Base-by-base conservation (phyloP, 2,329 filamentous ascomycete species). In the Didymella segeticola region DNA sequence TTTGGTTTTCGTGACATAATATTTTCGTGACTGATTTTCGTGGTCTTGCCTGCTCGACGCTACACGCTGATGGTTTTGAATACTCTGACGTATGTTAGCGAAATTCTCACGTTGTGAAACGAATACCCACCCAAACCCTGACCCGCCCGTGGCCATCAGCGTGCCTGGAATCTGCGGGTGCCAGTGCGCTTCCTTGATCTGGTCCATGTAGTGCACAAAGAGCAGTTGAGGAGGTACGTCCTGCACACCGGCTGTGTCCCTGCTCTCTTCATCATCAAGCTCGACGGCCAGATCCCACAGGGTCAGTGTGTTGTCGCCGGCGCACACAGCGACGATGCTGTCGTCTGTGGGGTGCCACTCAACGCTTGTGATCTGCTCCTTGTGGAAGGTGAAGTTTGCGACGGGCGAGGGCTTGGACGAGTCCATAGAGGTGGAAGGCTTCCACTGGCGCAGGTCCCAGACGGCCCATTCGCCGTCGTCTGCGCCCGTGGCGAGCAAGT, bases 341-440 rank as follows among this genome's bases (percentile, higher is more conserved):
- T 99, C 93, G 70, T 99, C 95, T 1, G 91, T 93, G 2, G 95
- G 93, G 76, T 98, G 93, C 93, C 95, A 99, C 79, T 98, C 93
- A 31, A 99, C 85, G 64, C 89, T 91, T 6, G 95, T 99, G 67
- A 99, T 91, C 66, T 96, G 95, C 76, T 97, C 91, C 76, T 91
- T 93, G 82, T 99, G 93, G 81, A 96, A 98, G 69, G 87, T 83
- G 78, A 98, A 99, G 66, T 89, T 89, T 3, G 95, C 95, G n/a
- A 98, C 90, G 1, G 95, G 90, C 41, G 87, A 87, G 5, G 89
- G 88, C 38, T 73, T 78, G 82, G 84, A 63, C 41, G 72, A 66
- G 47, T 75, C 67, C 43, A 82, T 77, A 6, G 78, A 78, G 26
- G 79, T 51, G 73, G 75, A 80, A 2, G 87, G 86, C 79, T 96